Evolutionary conservation across 108 stramenopile species (phyloP), one percentile per base, ranked within the genome.

Genomic region (Cyclotella sp.): DNA sequence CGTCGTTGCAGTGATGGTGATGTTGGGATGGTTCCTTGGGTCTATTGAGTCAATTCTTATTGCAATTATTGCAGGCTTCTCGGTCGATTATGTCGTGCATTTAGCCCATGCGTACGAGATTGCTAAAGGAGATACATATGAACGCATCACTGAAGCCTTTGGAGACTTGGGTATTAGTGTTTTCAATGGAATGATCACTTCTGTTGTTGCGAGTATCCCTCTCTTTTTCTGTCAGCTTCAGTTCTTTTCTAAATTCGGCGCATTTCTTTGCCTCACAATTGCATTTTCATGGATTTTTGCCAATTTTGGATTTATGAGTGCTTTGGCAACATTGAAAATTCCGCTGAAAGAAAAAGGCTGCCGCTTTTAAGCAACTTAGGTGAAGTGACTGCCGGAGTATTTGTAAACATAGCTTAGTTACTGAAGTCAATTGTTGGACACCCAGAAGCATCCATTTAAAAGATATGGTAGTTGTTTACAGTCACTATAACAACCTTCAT

Each of bases 211-310:
- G 18, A 77, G 75, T 57, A 63, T 87, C 15, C 87, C 84, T 0
- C 82, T 87, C 16, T 87, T 87, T 58, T 82, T 87, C 43, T 87
- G 87, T 54, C 72, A 78, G 55, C 70, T 87, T n/a, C 73, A 73
- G 22, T 87, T 87, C 78, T 87, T 87, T 76, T 81, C 80, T 0
- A 83, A 82, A 75, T 87, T 87, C 60, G 87, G 87, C 1, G 85
- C 84, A 10, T 87, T 85, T 68, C 51, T 85, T 34, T 87, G 84
- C 55, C 68, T 82, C 0, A 79, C 77, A 4, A 84, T 87, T 55
- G 81, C 70, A 21, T 85, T 84, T 63, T 73, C 71, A 6, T 87
- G 84, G 84, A 39, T 81, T 10, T 87, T 77, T 71, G 86, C 86
- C 30, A 87, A 87, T 72, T 79, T 87, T 75, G 74, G 75, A 5